Conservation (phyloP, 306 rosid species). For the Inga oerstediana region DNA sequence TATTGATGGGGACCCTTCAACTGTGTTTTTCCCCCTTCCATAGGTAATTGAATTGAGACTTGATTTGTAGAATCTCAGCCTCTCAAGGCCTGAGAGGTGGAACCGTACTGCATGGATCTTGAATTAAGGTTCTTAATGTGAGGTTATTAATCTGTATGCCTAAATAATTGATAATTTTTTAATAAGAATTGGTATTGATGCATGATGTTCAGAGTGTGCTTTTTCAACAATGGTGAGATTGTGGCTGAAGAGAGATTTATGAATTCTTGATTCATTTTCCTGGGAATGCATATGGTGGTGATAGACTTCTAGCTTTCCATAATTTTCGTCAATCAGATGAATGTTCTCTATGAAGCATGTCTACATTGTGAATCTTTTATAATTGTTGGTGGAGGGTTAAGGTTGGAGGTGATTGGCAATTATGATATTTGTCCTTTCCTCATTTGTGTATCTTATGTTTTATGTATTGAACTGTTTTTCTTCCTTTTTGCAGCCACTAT, state of each 20-base stretch:
- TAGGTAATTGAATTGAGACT: constrained; percentile 1
- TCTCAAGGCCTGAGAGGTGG: background rate
- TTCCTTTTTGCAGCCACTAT: constrained; percentile 71
- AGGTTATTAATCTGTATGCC: constrained; percentile 4
- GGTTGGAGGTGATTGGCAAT: constrained; percentile 5
- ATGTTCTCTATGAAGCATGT: background rate
- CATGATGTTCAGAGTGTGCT: constrained; percentile 13
- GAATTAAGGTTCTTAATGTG: constrained; percentile 4
- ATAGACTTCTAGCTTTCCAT: background rate
- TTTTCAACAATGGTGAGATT: background rate
- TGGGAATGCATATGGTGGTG: background rate
- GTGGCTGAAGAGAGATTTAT: background rate
- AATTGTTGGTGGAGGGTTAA: background rate
- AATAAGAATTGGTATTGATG: constrained; percentile 9
- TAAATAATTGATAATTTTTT: background rate
- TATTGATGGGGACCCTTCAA: background rate
- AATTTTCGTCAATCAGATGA: background rate
- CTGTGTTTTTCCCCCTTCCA: background rate
- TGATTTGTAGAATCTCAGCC: background rate
- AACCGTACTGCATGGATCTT: constrained; percentile 12
- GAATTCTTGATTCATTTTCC: constrained; percentile 14
- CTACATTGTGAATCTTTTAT: background rate
- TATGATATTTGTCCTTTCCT: constrained; percentile 11
- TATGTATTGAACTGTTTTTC: constrained; percentile 15
- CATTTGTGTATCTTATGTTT: constrained; percentile 6